Evolutionary conservation across 768 basidiomycete genomes (phyloP).

Genomic region (Rhodosporidiobolus sp.): DNA sequence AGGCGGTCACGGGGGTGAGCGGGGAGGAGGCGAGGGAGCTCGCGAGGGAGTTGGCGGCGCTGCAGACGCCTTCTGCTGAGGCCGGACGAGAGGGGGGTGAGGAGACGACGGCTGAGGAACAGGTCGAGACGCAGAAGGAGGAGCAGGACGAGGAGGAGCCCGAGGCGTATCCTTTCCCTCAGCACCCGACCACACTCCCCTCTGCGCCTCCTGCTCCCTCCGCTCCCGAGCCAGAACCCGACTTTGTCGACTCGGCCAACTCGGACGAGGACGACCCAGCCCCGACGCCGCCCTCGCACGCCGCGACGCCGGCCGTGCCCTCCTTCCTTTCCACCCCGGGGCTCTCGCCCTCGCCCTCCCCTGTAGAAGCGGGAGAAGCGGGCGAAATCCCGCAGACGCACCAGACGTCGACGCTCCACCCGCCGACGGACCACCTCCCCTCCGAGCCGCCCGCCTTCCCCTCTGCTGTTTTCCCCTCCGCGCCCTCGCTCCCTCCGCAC

Average conservation of each 20-base stretch:
- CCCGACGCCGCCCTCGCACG: not conserved
- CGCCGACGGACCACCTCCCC: slow-evolving; percentile 32
- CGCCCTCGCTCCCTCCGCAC: slow-evolving; percentile 19
- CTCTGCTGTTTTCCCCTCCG: slow-evolving; percentile 35
- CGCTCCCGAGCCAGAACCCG: slow-evolving; percentile 13
- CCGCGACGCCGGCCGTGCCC: slow-evolving; percentile 16
- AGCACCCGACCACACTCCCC: slow-evolving; percentile 27
- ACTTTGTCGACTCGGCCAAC: slow-evolving; percentile 33
- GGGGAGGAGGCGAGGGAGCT: slow-evolving; percentile 35
- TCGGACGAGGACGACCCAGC: slow-evolving; percentile 4
- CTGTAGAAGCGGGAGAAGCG: too few relatives aligned
- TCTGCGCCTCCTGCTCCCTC: slow-evolving; percentile 35
- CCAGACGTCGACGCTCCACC: slow-evolving; percentile 40
- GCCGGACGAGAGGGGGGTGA: too few relatives aligned
- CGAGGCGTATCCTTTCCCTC: slow-evolving; percentile 32
- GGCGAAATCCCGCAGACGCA: slow-evolving; percentile 32
- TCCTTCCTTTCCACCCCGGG: slow-evolving; percentile 16
- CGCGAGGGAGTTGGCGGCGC: slow-evolving; percentile 24
- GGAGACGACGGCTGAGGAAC: not conserved
- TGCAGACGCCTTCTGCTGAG: not conserved
- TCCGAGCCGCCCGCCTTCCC: slow-evolving; percentile 33
- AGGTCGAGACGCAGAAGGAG: not conserved
- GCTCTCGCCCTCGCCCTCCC: not conserved
- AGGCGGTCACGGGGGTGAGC: slow-evolving; percentile 7
- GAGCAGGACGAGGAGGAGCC: slow-evolving; percentile 40